These are phyloP conservation scores for Plantago ovata DNA, from an alignment of 257 asterid species.

Conservation along the genomic window DNA sequence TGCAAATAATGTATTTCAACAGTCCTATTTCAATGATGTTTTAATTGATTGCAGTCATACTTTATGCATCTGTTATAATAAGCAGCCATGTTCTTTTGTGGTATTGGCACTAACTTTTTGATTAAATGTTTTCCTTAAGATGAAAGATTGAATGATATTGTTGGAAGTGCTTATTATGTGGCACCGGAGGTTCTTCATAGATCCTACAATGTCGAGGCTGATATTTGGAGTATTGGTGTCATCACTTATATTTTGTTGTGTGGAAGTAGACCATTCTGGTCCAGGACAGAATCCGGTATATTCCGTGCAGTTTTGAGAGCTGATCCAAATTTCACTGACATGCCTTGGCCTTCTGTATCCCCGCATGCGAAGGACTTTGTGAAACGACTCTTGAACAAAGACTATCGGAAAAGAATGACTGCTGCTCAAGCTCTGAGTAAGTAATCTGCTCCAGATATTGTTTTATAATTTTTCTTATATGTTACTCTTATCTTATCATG, in stretches of 20 bases:
- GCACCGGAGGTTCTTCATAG: slow-evolving; percentile 99
- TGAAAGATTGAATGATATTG: slow-evolving; percentile 93
- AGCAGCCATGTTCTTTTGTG: no score
- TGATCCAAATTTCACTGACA: slow-evolving; percentile 85
- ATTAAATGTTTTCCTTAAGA: slow-evolving; percentile 44
- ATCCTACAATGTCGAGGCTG: slow-evolving; percentile 92
- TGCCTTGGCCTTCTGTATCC: slow-evolving; percentile 94
- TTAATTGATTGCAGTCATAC: no score
- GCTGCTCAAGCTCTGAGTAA: slow-evolving; percentile 99
- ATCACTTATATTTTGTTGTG: slow-evolving; percentile 84
- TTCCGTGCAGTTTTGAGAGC: slow-evolving; percentile 94
- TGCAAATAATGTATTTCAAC: no score
- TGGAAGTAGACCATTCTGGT: slow-evolving; percentile 99
- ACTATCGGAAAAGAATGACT: slow-evolving; percentile 92
- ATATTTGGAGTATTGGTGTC: slow-evolving; percentile 97
- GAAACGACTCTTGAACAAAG: slow-evolving; percentile 83
- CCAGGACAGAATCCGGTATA: slow-evolving; percentile 94
- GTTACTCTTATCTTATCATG: no score
- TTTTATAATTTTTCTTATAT: no score
- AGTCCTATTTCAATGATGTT: no score
- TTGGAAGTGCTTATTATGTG: slow-evolving; percentile 98
- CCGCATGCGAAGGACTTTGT: slow-evolving; percentile 86
- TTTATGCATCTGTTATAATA: no score
- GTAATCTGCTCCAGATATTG: slow-evolving; percentile 24
- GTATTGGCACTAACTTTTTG: no score